Evolutionary conservation across 345 rosid genomes (phyloP).

Genomic region (Microcos paniculata): DNA sequence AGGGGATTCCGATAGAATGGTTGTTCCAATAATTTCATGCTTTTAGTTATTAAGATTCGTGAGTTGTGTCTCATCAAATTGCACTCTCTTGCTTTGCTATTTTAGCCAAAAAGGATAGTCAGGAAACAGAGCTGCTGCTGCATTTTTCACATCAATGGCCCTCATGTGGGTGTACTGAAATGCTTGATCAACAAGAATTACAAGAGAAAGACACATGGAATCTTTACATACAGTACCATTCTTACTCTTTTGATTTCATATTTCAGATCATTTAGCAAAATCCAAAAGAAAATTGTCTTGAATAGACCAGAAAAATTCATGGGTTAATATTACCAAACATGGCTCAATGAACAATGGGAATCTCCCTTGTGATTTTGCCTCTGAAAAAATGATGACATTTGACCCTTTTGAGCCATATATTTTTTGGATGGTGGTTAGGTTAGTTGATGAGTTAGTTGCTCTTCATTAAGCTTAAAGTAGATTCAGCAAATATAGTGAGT

Average conservation of each 20-base stretch:
- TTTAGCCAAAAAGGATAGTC: background rate
- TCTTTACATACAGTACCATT: no score
- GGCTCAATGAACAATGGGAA: background rate
- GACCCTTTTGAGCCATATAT: background rate
- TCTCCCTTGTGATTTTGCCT: background rate
- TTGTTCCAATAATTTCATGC: no score
- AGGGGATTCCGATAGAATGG: no score
- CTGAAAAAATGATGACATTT: background rate
- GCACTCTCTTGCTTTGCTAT: no score
- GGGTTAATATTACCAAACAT: background rate
- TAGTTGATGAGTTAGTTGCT: slow-evolving; percentile 13
- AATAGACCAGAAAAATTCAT: no score
- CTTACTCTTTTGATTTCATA: no score
- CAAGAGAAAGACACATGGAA: no score
- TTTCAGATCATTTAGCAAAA: no score
- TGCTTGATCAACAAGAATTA: background rate
- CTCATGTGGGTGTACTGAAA: background rate
- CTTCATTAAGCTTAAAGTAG: slow-evolving; percentile 10
- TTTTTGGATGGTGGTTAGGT: slow-evolving; percentile 13
- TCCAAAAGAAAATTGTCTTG: no score
- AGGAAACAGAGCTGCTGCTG: background rate
- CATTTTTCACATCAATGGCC: background rate
- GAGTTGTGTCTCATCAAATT: no score
- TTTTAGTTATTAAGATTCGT: no score
- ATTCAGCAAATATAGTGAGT: background rate